Evolutionary conservation across 768 basidiomycete species (phyloP).

Genomic region (Ramaria sp.): DNA sequence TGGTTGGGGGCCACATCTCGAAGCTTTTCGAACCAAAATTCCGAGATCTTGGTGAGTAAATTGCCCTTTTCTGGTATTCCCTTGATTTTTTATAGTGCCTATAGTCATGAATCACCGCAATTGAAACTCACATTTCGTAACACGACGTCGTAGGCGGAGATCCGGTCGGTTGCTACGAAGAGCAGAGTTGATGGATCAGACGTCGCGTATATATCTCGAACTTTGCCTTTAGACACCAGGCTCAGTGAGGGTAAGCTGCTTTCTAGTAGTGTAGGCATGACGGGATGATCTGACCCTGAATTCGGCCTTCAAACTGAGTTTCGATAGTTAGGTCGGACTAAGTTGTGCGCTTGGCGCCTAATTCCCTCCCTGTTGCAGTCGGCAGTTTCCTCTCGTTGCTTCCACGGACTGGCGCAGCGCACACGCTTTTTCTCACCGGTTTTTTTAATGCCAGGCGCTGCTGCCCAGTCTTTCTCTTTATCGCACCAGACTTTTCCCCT

Average conservation of each 20-base stretch:
- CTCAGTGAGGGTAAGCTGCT: slow-evolving; percentile 31
- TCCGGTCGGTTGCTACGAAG: slow-evolving; percentile 92
- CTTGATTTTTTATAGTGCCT: slow-evolving; percentile 28
- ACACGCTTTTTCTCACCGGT: too few relatives aligned
- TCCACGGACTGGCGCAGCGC: too few relatives aligned
- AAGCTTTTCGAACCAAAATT: slow-evolving; percentile 92
- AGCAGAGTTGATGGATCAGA: slow-evolving; percentile 46
- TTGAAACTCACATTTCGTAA: slow-evolving; percentile 68
- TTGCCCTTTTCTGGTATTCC: slow-evolving; percentile 92
- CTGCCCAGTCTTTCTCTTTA: too few relatives aligned
- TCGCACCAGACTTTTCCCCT: too few relatives aligned
- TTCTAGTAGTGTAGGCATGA: slow-evolving; percentile 2
- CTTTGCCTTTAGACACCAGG: slow-evolving; percentile 85
- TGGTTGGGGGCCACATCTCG: slow-evolving; percentile 78
- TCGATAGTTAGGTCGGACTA: too few relatives aligned
- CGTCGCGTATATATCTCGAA: slow-evolving; percentile 79
- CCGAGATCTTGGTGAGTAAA: slow-evolving; percentile 79
- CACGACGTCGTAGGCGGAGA: slow-evolving; percentile 95
- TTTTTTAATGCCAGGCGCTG: too few relatives aligned
- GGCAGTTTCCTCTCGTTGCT: too few relatives aligned
- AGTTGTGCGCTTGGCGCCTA: too few relatives aligned
- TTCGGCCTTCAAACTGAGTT: neutral
- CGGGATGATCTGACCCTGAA: neutral
- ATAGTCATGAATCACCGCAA: neutral
- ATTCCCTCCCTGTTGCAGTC: too few relatives aligned